Base-by-base conservation (phyloP, 192 early-diverging fungal genomes). In the Phycomyces nitens region DNA sequence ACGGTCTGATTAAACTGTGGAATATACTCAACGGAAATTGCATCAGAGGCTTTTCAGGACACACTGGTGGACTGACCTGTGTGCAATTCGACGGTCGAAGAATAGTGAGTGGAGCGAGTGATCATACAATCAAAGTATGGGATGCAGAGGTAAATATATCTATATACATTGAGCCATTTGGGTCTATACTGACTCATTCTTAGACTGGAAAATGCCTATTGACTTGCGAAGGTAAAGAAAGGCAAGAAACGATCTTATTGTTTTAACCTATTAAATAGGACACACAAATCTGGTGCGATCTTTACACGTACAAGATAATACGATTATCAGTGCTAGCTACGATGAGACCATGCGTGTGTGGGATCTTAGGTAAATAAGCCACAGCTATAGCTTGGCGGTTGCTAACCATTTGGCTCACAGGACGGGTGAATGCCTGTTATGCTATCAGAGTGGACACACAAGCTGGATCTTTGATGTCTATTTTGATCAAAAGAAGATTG, bases 381-480 rank as follows among this genome's bases (percentile, higher is more conserved):
- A n/a, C n/a, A n/a, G n/a, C n/a, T n/a, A n/a, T n/a, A n/a, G n/a
- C n/a, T n/a, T n/a, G n/a, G n/a, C n/a, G n/a, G n/a, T n/a, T n/a
- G n/a, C n/a, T n/a, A n/a, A n/a, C n/a, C n/a, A n/a, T n/a, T n/a
- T n/a, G n/a, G n/a, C 7, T 34, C 2, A 43, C 40, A 68, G 66
- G 20, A 84, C 88, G 0, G 94, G 92, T 14, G 65, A 91, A 41
- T 84, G 93, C 58, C 68, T 92, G 41, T 58, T 93, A 54, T 83
- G 92, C 76, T 78, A 93, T 22, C 78, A 88, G 55, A 79, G 85
- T 29, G 91, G 87, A 5, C 94, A 96, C 67, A 82, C 84, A 10
- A 94, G 92, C 74, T 97, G 97, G 95, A 90, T 99, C 5, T 96
- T 99, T 83, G 92, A 96, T 79, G 89, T 99, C n/a, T 91, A 96